Conservation (phyloP, 2,329 filamentous ascomycete species). For the Nigrospora osmanthi region DNA sequence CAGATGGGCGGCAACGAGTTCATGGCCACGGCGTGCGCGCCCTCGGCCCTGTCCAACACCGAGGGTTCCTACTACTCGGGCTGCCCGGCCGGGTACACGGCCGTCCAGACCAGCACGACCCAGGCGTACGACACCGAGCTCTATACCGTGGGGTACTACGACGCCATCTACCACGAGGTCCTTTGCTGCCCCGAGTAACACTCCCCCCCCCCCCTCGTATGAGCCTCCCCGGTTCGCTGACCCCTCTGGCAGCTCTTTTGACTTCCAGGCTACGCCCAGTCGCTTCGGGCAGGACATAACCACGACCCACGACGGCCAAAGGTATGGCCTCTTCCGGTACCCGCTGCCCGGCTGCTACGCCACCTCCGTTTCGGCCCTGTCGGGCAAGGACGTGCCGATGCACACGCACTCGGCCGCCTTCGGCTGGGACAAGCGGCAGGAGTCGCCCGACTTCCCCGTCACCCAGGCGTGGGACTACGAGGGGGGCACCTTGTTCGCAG, state of each 20-base stretch:
- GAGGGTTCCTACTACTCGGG: conserved; percentile 7
- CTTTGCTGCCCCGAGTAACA: conserved; percentile 11
- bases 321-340: conserved; percentile 5
- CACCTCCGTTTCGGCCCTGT: conserved; percentile 7
- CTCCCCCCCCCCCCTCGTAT: neutral
- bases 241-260: neutral
- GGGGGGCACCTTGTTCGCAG: conserved; percentile 7
- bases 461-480: conserved; percentile 9
- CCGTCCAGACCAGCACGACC: neutral
- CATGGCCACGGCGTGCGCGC: conserved; percentile 1
- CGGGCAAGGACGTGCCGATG: conserved; percentile 7
- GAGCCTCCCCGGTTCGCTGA: neutral
- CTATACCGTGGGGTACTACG: conserved; percentile 4
- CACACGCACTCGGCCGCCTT: conserved; percentile 6
- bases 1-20: conserved; percentile 4
- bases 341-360: conserved; percentile 6
- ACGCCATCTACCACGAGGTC: conserved; percentile 4
- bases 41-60: neutral
- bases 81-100: conserved; percentile 4
- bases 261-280: conserved; percentile 4
- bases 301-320: conserved; percentile 6
- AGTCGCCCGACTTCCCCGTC: neutral
- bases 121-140: neutral
- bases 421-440: conserved; percentile 9
- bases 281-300: conserved; percentile 1